Conservation (phyloP, 1,139 yeast species). For the Pichia sp. region DNA sequence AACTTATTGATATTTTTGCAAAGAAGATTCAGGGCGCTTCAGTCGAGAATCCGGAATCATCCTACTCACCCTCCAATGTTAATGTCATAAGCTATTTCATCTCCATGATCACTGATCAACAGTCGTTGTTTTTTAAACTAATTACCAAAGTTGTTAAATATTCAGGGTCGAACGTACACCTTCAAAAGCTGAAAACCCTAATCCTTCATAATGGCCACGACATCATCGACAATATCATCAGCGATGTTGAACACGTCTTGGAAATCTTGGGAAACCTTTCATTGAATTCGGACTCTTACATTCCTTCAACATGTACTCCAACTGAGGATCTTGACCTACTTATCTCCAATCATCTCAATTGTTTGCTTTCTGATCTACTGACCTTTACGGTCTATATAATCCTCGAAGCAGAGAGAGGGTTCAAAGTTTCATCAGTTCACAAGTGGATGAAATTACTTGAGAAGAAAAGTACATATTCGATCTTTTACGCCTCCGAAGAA, state of each 20-base stretch:
- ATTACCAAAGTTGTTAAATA: conserved; percentile 1
- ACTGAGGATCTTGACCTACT: neutral
- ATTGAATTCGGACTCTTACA: too few species aligned
- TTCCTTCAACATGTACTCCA: too few species aligned
- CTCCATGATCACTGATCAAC: conserved; percentile 7
- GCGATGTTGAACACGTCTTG: conserved; percentile 10
- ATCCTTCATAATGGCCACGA: conserved; percentile 11
- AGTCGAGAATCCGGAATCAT: neutral
- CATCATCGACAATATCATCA: conserved; percentile 17
- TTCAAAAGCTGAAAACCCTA: too few species aligned
- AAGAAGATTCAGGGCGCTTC: conserved; percentile 2
- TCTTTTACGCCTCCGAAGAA: neutral
- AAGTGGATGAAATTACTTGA: conserved; percentile 56
- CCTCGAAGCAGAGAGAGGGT: conserved; percentile 27
- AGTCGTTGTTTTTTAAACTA: conserved; percentile 2
- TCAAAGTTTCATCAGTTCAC: conserved; percentile 29
- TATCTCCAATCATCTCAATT: neutral
- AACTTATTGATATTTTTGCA: conserved; percentile 2
- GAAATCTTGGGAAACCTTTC: too few species aligned
- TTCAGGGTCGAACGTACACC: too few species aligned
- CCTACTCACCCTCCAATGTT: neutral
- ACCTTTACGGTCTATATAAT: conserved; percentile 40
- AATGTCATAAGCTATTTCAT: conserved; percentile 1
- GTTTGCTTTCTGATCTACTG: conserved; percentile 31
- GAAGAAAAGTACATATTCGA: conserved; percentile 33